phyloP scores from a whole-genome alignment of 805 yeast species.

The Metschnikowia kofuensis region DNA sequence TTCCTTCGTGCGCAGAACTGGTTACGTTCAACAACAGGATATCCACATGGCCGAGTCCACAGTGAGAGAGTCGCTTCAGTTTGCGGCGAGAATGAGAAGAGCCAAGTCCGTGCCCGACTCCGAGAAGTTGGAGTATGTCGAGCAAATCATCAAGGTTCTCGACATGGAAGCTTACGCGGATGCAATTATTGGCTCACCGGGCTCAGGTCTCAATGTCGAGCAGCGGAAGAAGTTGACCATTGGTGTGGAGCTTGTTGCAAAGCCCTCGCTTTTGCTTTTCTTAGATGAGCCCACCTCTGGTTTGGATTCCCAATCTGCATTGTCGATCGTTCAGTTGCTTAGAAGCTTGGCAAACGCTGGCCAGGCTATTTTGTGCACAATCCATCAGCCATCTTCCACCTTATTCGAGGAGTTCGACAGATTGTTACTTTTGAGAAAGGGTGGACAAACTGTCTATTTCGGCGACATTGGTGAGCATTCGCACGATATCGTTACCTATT shows the following conservation, averaged over 20 bases:
- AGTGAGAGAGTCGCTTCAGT: constrained; percentile 51
- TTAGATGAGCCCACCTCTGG: constrained; percentile 47
- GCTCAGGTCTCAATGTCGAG: constrained; percentile 52
- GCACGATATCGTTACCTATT: constrained; percentile 10
- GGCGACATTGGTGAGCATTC: constrained; percentile 18
- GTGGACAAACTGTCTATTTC: constrained; percentile 20
- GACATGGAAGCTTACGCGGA: constrained; percentile 54
- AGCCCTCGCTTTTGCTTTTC: constrained; percentile 50
- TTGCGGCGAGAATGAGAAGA: constrained; percentile 51
- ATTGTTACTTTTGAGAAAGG: constrained; percentile 45
- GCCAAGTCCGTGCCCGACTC: constrained; percentile 34
- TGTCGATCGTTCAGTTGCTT: constrained; percentile 54
- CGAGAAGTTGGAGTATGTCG: constrained; percentile 52
- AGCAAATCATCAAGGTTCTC: constrained; percentile 46
- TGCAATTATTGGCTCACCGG: constrained; percentile 47
- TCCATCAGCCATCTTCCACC: constrained; percentile 49
- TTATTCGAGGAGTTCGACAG: constrained; percentile 57
- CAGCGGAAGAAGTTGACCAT: constrained; percentile 53
- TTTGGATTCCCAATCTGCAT: constrained; percentile 43
- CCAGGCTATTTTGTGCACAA: constrained; percentile 58
- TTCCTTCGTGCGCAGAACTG: constrained; percentile 53
- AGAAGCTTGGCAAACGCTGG: constrained; percentile 50
- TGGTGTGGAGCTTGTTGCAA: constrained; percentile 55
- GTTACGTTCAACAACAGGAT: constrained; percentile 62
- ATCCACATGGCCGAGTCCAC: constrained; percentile 49